A percentile compares a stretch with the other conserved stretches of the same genome.
phyloP scores from a whole-genome alignment of 2,329 filamentous ascomycete species.

The Colletotrichum sp. region DNA sequence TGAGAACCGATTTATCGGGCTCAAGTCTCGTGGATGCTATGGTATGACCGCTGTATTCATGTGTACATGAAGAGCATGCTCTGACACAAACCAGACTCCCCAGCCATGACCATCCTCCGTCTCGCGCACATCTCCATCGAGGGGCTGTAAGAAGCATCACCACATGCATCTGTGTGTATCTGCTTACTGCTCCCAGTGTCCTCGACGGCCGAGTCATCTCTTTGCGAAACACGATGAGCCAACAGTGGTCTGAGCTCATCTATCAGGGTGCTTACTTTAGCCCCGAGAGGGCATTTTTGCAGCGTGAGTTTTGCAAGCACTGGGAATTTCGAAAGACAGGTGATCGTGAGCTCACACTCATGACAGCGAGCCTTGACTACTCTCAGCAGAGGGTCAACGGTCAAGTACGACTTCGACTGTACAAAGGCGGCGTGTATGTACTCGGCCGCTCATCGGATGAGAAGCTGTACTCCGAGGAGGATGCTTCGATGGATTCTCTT shows the following conservation, averaged over 20 bases:
- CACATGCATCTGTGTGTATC: accelerated
- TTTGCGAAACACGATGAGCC: slow-evolving; percentile 59
- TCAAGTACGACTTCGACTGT: slow-evolving; percentile 31
- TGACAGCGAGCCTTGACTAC: slow-evolving; percentile 13
- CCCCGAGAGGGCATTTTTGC: slow-evolving; percentile 31
- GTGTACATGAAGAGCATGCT: background rate
- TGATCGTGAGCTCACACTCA: background rate
- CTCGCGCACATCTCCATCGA: slow-evolving; percentile 51
- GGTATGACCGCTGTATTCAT: background rate
- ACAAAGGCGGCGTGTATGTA: slow-evolving; percentile 49
- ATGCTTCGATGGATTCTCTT: slow-evolving; percentile 57
- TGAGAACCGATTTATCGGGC: slow-evolving; percentile 48
- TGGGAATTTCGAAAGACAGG: too few relatives aligned
- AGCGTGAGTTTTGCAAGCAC: background rate
- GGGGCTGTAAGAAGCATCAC: slow-evolving; percentile 42
- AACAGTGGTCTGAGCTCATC: slow-evolving; percentile 28
- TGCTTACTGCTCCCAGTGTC: slow-evolving; percentile 28
- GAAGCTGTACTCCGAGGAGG: slow-evolving; percentile 56
- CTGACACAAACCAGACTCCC: slow-evolving; percentile 14
- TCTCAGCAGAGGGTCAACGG: slow-evolving; percentile 23
- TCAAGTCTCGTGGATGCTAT: slow-evolving; percentile 58
- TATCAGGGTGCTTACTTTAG: slow-evolving; percentile 60
- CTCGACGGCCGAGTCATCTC: slow-evolving; percentile 59
- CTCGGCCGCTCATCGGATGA: slow-evolving; percentile 48
- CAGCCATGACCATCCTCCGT: slow-evolving; percentile 29